phyloP scores from a whole-genome alignment of 1,284 basidiomycete species.

The Rhodotorula sp. region DNA sequence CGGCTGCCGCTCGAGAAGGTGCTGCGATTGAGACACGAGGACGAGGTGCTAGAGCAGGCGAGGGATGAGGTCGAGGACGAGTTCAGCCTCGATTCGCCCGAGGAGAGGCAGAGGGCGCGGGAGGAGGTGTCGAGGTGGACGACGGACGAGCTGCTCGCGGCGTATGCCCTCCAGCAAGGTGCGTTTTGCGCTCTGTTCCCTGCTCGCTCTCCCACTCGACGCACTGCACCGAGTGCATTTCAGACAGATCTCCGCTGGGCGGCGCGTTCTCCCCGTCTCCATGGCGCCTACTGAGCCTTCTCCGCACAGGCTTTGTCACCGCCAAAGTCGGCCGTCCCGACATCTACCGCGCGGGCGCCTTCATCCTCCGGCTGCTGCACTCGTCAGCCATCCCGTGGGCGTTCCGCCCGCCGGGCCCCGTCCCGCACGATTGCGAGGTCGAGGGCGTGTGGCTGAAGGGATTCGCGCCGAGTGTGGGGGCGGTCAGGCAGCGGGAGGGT shows the following conservation, averaged over 20 bases:
- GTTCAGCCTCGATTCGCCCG: constrained; percentile 52
- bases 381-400: constrained; percentile 45
- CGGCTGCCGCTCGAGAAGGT: constrained; percentile 77
- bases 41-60: constrained; percentile 54
- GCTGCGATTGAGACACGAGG: constrained; percentile 58
- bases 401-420: constrained; percentile 27
- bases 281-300: background rate
- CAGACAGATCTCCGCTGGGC: no score
- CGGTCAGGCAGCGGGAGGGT: constrained; percentile 44
- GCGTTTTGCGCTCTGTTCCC: constrained; percentile 49
- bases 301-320: constrained; percentile 58
- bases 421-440: background rate
- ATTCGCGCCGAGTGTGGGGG: constrained; percentile 72
- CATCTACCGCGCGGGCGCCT: constrained; percentile 81
- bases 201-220: no score
- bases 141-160: constrained; percentile 74
- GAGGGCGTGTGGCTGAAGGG: constrained; percentile 42
- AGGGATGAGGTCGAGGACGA: constrained; percentile 51
- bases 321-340: constrained; percentile 87
- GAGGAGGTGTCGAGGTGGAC: constrained; percentile 61
- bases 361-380: constrained; percentile 55
- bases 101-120: constrained; percentile 36
- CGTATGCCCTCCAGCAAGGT: constrained; percentile 72
- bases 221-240: no score
- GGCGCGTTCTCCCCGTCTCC: no score